These are phyloP conservation scores for Aquilaria sinensis DNA, from an alignment of 345 rosid genomes.

Conservation along the genomic window DNA sequence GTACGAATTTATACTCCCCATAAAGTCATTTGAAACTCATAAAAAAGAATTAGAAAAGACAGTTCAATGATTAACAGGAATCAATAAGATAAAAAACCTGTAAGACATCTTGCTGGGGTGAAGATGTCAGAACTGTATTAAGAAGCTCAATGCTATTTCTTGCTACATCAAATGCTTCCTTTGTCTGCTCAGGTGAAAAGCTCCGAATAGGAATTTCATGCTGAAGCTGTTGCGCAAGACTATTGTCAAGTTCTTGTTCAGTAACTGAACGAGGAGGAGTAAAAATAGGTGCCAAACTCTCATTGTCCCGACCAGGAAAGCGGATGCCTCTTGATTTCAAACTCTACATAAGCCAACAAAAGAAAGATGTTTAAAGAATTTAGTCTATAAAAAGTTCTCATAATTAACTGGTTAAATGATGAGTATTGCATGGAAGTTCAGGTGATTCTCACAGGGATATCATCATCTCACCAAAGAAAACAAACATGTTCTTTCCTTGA, in stretches of 20 bases:
- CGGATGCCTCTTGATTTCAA: conserved; percentile 85
- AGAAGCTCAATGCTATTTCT: conserved; percentile 90
- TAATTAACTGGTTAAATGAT: too few relatives aligned
- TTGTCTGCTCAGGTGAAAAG: conserved; percentile 76
- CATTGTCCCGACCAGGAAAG: conserved; percentile 93
- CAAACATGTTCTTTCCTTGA: too few relatives aligned
- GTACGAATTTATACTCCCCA: neutral
- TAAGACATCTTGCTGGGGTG: conserved; percentile 72
- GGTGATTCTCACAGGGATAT: too few relatives aligned
- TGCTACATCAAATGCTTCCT: conserved; percentile 91
- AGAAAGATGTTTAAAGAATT: conserved; percentile 4
- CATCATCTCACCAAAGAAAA: too few relatives aligned
- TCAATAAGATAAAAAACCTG: conserved; percentile 36
- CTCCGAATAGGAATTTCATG: conserved; percentile 47
- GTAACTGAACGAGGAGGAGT: conserved; percentile 82
- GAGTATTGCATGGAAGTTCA: too few relatives aligned
- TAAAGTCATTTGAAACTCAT: neutral
- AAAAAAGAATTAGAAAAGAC: conserved; percentile 1
- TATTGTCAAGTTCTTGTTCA: conserved; percentile 45
- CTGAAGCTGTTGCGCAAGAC: conserved; percentile 45
- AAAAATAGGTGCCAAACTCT: conserved; percentile 92
- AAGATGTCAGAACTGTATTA: conserved; percentile 67
- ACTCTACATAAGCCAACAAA: conserved; percentile 38
- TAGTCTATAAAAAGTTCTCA: neutral
- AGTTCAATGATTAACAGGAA: too few relatives aligned